phyloP scores from a whole-genome alignment of 192 early-diverging fungal species.

The Diversispora eburnea region DNA sequence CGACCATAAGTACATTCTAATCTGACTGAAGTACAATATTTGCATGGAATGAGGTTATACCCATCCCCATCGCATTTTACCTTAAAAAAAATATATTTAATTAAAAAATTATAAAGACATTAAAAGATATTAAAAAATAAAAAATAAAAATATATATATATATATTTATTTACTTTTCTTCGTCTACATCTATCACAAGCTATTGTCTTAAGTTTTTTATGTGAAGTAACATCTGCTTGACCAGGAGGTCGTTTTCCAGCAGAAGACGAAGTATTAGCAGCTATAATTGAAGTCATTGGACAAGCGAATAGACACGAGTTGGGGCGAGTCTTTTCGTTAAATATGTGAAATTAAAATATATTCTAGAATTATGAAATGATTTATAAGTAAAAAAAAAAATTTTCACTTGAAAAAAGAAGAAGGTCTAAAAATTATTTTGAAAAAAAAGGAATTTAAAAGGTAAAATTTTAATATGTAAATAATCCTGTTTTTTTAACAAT shows the following conservation, averaged over 20 bases:
- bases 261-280: neutral
- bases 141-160: neutral
- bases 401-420: too few relatives aligned
- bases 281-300: neutral
- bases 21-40: slow-evolving; percentile 22
- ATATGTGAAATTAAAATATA: too few relatives aligned
- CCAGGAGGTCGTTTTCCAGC: slow-evolving; percentile 20
- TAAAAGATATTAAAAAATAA: neutral
- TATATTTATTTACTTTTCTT: slow-evolving; percentile 6
- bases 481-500: too few relatives aligned
- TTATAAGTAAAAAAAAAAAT: too few relatives aligned
- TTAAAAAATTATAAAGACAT: neutral
- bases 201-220: slow-evolving; percentile 23
- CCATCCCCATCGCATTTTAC: slow-evolving; percentile 27
- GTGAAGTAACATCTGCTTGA: neutral
- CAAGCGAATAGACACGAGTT: too few relatives aligned
- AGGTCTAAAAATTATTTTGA: too few relatives aligned
- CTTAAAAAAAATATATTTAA: neutral
- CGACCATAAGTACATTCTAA: slow-evolving; percentile 25
- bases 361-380: too few relatives aligned
- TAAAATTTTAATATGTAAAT: too few relatives aligned
- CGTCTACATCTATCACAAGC: slow-evolving; percentile 26
- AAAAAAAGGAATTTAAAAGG: too few relatives aligned
- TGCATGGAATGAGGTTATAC: slow-evolving; percentile 19
- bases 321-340: too few relatives aligned